These are phyloP conservation scores for Chalciporus pseudorubinellus DNA, from an alignment of 768 basidiomycete species.

Conservation along the genomic window DNA sequence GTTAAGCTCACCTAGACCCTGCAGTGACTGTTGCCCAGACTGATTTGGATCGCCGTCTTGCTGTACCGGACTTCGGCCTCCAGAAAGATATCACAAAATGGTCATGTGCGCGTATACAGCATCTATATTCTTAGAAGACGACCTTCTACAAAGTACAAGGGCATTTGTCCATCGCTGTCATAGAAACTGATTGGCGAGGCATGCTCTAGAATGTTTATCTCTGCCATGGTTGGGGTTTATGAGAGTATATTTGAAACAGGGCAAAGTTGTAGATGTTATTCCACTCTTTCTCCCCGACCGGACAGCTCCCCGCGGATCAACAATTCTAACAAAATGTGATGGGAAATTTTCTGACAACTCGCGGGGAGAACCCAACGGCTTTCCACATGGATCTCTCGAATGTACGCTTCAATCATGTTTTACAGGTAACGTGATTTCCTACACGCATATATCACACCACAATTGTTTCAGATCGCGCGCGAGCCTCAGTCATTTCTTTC, in stretches of 20 bases:
- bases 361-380: not conserved
- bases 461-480: no score
- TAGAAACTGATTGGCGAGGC: not conserved
- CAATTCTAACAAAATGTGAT: not conserved
- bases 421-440: not conserved
- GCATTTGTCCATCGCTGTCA: not conserved
- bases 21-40: no score
- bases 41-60: not conserved
- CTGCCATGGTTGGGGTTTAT: no score
- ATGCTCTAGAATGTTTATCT: not conserved
- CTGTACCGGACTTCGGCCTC: not conserved
- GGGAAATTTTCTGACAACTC: slow-evolving; percentile 6
- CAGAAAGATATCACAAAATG: not conserved
- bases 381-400: slow-evolving; percentile 6
- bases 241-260: not conserved
- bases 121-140: no score
- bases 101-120: no score
- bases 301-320: no score
- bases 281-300: not conserved
- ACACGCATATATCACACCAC: not conserved
- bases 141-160: not conserved
- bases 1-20: no score
- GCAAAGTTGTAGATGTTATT: not conserved
- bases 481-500: no score
- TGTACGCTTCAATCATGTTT: not conserved